A percentile compares a stretch with the other conserved stretches of the same genome.
Evolutionary conservation across 1,284 basidiomycete genomes (phyloP).

Genomic region (Xerocomus tenax): DNA sequence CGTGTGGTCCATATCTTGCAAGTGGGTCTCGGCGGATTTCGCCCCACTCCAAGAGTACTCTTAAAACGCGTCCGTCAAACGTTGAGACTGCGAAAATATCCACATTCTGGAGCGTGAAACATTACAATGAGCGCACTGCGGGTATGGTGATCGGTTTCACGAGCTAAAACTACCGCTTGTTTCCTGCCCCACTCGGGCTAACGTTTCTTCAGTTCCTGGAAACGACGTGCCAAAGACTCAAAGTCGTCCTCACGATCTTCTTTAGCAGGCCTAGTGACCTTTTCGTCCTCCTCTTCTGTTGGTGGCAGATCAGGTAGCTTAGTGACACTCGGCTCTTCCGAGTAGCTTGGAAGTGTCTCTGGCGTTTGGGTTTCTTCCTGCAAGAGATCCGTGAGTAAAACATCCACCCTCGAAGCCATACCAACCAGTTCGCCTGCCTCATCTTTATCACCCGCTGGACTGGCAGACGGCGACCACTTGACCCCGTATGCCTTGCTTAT

Average conservation of each 20-base stretch:
- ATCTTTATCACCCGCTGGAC: slow-evolving; percentile 8
- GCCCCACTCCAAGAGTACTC: background rate
- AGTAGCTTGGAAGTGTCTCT: slow-evolving; percentile 29
- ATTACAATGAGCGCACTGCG: slow-evolving; percentile 2
- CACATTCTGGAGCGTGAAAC: slow-evolving; percentile 2
- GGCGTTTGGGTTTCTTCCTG: slow-evolving; percentile 11
- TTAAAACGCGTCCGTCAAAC: slow-evolving; percentile 1
- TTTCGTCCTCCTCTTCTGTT: slow-evolving; percentile 34
- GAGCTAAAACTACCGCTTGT: background rate
- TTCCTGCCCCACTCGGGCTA: slow-evolving; percentile 23
- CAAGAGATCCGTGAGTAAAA: slow-evolving; percentile 1
- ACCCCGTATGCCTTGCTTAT: slow-evolving; percentile 83
- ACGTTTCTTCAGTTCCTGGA: slow-evolving; percentile 72
- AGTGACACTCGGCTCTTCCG: slow-evolving; percentile 25
- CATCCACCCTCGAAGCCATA: slow-evolving; percentile 4
- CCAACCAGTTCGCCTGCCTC: slow-evolving; percentile 32
- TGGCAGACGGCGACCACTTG: slow-evolving; percentile 48
- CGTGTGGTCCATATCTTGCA: no score
- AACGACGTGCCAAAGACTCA: slow-evolving; percentile 59
- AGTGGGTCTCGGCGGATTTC: slow-evolving; percentile 16
- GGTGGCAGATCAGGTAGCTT: slow-evolving; percentile 44
- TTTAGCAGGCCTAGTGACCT: slow-evolving; percentile 15
- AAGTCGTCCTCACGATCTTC: slow-evolving; percentile 55
- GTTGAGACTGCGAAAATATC: slow-evolving; percentile 7
- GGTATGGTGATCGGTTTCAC: slow-evolving; percentile 8